Evolutionary conservation across 2,329 filamentous ascomycete genomes (phyloP).

Genomic region (Phialophora expanda): DNA sequence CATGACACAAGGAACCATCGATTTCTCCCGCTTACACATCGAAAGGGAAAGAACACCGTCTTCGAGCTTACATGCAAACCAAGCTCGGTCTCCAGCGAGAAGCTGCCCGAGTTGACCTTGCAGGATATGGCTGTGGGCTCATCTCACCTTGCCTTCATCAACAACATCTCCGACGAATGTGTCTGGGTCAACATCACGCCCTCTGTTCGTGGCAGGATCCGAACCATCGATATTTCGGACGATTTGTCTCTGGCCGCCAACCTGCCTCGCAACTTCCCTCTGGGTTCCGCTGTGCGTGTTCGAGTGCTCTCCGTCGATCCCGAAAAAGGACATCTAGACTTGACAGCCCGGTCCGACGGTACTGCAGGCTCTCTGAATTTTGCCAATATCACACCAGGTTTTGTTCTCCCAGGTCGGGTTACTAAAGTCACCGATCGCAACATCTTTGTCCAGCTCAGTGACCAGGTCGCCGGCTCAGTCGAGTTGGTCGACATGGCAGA

Average conservation of each 20-base stretch:
- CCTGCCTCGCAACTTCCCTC: constrained; percentile 77
- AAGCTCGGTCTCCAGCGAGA: constrained; percentile 58
- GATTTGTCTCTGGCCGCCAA: constrained; percentile 80
- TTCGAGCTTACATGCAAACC: constrained; percentile 86
- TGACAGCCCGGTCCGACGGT: constrained; percentile 73
- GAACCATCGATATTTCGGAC: constrained; percentile 82
- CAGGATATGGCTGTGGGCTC: constrained; percentile 75
- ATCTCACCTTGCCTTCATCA: constrained; percentile 81
- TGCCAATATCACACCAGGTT: constrained; percentile 74
- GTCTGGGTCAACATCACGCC: constrained; percentile 93
- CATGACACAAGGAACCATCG: constrained; percentile 89
- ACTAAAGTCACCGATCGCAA: constrained; percentile 85
- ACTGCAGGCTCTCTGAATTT: constrained; percentile 67
- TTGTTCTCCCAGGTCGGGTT: constrained; percentile 80
- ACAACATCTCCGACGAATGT: constrained; percentile 79
- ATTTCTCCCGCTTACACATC: constrained; percentile 89
- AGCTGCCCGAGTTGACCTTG: constrained; percentile 70
- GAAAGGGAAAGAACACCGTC: constrained; percentile 75
- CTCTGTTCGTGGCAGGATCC: constrained; percentile 81
- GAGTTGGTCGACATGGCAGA: constrained; percentile 83
- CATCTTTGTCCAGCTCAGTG: constrained; percentile 82
- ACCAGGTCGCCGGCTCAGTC: constrained; percentile 77
- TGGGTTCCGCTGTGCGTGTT: constrained; percentile 86
- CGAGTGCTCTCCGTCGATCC: constrained; percentile 76
- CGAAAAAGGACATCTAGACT: constrained; percentile 75